A percentile compares a stretch with the other conserved stretches of the same genome.
Conservation (phyloP, 2,329 filamentous ascomycete genomes). For the Metarhizium guizhouense region DNA sequence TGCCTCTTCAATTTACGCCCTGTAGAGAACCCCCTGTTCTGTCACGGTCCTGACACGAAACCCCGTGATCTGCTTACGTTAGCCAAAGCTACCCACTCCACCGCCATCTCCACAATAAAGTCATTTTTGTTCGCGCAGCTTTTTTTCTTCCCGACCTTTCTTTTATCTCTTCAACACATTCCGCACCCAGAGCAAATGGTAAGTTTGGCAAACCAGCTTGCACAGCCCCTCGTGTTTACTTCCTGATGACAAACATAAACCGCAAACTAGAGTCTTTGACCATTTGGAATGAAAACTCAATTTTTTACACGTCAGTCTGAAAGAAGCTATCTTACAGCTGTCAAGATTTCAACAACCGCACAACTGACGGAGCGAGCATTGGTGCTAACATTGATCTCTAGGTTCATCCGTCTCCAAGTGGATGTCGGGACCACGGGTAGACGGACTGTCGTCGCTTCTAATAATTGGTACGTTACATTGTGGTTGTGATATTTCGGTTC, state of each 20-base stretch:
- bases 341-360: background rate
- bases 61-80: conserved; percentile 21
- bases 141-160: conserved; percentile 13
- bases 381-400: conserved; percentile 16
- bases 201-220: conserved; percentile 7
- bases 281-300: conserved; percentile 68
- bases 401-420: conserved; percentile 7
- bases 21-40: background rate
- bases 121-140: conserved; percentile 16
- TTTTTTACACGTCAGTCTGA: conserved; percentile 94
- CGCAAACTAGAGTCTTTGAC: conserved; percentile 99
- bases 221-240: conserved; percentile 12
- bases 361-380: background rate
- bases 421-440: background rate
- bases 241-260: conserved; percentile 76
- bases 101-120: conserved; percentile 14
- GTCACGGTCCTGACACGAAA: conserved; percentile 20
- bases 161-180: conserved; percentile 5
- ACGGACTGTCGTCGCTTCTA: background rate
- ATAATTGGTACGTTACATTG: conserved; percentile 20
- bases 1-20: background rate
- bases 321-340: conserved; percentile 22
- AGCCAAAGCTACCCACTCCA: conserved; percentile 3
- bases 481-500: conserved; percentile 10
- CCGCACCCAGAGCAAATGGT: conserved; percentile 7